Base-by-base conservation (phyloP, 208 protist species). In the Leishmania martiniquensis region DNA sequence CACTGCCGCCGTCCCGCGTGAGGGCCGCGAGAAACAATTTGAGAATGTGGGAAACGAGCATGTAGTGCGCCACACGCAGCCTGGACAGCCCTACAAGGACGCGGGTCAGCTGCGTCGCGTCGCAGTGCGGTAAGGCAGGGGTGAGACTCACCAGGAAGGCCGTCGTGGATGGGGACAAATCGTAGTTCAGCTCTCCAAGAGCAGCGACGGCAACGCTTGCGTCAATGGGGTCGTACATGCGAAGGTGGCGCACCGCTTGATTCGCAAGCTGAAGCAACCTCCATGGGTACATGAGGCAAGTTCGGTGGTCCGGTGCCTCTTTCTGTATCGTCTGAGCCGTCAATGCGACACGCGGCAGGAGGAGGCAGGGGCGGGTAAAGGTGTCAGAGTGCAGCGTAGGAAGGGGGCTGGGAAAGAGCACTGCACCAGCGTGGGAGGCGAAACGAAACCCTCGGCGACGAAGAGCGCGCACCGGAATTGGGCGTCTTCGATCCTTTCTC, bases 31-130 rank as follows among this genome's bases (percentile, higher is more conserved):
- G 62, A 76, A 85, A 85, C 32, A 67, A 20, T 47, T 88, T 81
- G 6, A 92, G 69, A 10, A 92, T 25, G 77, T 90, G 78, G 0
- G 89, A 84, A 1, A 84, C 90, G 3, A 89, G 69, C 80, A 90
- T 81, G 15, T 54, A 20, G 34, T 87, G 86, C 22, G 76, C 77
- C 9, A 89, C 47, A 12, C 47, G 71, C 13, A 92, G 68, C 9
- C 60, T 44, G 1, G 89, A 90, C 20, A 92, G 73, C 12, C 85
- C 86, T n/a, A 81, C 63, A 25, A 90, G 72, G 15, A 87, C 69
- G 39, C 49, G 60, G 12, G 79, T 71, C 25, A 86, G 68, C 51
- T 90, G 84, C 4, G 32, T 15, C 29, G 66, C 32, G 13, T 32
- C 47, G 57, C 77, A 76, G 68, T 80, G 72, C 12, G 73, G 70